Conservation (phyloP, 805 yeast genomes). For the Pichia scutulata region DNA sequence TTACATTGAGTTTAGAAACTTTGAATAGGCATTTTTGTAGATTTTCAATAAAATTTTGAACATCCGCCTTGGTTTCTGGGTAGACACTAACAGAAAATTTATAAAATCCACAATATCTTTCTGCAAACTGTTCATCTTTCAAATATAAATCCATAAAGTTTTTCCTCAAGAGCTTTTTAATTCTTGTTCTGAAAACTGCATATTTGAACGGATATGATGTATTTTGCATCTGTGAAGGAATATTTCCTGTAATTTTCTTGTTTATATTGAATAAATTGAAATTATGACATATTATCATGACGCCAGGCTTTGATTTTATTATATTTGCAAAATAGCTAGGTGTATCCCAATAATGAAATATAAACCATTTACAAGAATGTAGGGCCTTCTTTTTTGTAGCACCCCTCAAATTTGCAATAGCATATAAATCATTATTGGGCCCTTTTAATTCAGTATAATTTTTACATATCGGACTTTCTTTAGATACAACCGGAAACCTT, state of each 20-base stretch:
- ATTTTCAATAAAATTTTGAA: slow-evolving; percentile 9
- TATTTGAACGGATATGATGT: slow-evolving; percentile 16
- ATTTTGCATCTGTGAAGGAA: slow-evolving; percentile 6
- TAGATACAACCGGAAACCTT: slow-evolving; percentile 8
- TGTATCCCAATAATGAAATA: slow-evolving; percentile 17
- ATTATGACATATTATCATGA: slow-evolving; percentile 30
- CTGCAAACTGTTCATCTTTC: slow-evolving; percentile 2
- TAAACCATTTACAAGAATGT: slow-evolving; percentile 19
- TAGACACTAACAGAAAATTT: slow-evolving; percentile 9
- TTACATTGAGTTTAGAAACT: slow-evolving; percentile 11
- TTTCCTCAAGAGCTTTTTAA: slow-evolving; percentile 16
- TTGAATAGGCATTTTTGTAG: slow-evolving; percentile 13
- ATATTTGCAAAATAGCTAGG: slow-evolving; percentile 19
- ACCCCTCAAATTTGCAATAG: slow-evolving; percentile 8
- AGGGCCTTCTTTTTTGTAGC: slow-evolving; percentile 7
- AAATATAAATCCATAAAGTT: slow-evolving; percentile 15
- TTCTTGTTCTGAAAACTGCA: slow-evolving; percentile 21
- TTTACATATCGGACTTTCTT: slow-evolving; percentile 10
- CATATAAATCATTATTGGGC: slow-evolving; percentile 16
- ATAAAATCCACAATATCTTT: slow-evolving; percentile 23
- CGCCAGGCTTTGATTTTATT: slow-evolving; percentile 28
- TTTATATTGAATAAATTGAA: slow-evolving; percentile 25
- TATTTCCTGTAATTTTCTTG: slow-evolving; percentile 4
- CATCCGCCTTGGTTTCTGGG: slow-evolving; percentile 13
- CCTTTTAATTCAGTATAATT: slow-evolving; percentile 17